These are phyloP conservation scores for Fusarium sp. DNA, from an alignment of 2,329 filamentous ascomycete genomes.

Conservation along the genomic window DNA sequence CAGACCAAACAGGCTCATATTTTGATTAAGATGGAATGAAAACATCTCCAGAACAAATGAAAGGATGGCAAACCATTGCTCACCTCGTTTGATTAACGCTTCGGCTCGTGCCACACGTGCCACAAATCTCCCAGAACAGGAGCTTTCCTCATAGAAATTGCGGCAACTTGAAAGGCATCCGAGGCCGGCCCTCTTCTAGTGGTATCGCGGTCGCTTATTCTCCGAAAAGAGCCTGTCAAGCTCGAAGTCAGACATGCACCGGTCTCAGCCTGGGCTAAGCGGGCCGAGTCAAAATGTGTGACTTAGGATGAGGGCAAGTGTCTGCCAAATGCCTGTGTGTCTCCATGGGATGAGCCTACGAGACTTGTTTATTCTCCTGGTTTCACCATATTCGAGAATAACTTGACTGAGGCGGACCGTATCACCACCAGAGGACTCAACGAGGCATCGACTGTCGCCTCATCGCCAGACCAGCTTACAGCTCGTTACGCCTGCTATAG, in stretches of 20 bases:
- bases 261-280: slow-evolving; percentile 34
- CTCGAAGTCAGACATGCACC: slow-evolving; percentile 43
- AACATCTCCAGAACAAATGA: background rate
- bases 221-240: slow-evolving; percentile 37
- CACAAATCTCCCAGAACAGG: slow-evolving; percentile 32
- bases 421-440: slow-evolving; percentile 30
- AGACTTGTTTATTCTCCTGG: slow-evolving; percentile 30
- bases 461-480: slow-evolving; percentile 8
- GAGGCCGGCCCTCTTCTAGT: slow-evolving; percentile 21
- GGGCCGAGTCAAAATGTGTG: slow-evolving; percentile 43
- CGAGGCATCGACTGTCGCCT: slow-evolving; percentile 17
- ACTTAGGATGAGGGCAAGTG: slow-evolving; percentile 19
- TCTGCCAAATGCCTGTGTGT: slow-evolving; percentile 26
- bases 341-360: slow-evolving; percentile 24
- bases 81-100: slow-evolving; percentile 13
- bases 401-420: slow-evolving; percentile 36
- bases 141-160: slow-evolving; percentile 16
- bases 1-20: background rate
- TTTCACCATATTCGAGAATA: slow-evolving; percentile 44
- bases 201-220: slow-evolving; percentile 26
- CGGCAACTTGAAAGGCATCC: slow-evolving; percentile 20
- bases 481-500: background rate
- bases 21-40: slow-evolving; percentile 10
- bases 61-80: slow-evolving; percentile 20
- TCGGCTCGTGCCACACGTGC: slow-evolving; percentile 21